phyloP scores from a whole-genome alignment of 805 yeast genomes.

The Candida ovalis region DNA sequence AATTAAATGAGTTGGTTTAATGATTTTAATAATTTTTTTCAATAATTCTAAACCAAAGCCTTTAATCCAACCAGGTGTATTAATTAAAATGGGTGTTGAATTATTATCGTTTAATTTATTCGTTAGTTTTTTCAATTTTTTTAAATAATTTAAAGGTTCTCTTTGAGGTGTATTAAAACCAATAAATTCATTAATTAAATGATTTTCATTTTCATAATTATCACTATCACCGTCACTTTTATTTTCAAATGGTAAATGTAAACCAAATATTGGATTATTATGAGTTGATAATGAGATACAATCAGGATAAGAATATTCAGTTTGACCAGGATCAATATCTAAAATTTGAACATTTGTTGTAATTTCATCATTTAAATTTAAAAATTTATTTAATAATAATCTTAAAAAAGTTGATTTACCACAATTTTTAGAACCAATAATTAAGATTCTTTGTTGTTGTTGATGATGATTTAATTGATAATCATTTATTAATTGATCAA shows the following conservation, averaged over 20 bases:
- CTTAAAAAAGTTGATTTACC: slow-evolving; percentile 78
- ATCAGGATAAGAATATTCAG: slow-evolving; percentile 73
- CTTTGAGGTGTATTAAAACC: slow-evolving; percentile 71
- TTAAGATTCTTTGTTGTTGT: slow-evolving; percentile 29
- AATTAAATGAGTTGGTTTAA: slow-evolving; percentile 55
- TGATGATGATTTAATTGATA: background rate
- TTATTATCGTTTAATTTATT: slow-evolving; percentile 24
- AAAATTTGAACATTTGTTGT: slow-evolving; percentile 41
- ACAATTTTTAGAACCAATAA: slow-evolving; percentile 67
- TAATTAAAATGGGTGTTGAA: slow-evolving; percentile 46
- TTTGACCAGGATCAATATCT: slow-evolving; percentile 89
- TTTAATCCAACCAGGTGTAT: slow-evolving; percentile 89
- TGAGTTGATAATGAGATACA: slow-evolving; percentile 52
- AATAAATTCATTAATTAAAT: slow-evolving; percentile 35
- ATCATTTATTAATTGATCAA: slow-evolving; percentile 15
- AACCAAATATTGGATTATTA: slow-evolving; percentile 36
- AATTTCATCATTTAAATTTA: slow-evolving; percentile 21
- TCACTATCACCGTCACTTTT: slow-evolving; percentile 31
- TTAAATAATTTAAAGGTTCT: slow-evolving; percentile 54
- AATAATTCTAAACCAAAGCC: slow-evolving; percentile 76
- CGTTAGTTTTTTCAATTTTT: slow-evolving; percentile 39
- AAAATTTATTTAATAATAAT: slow-evolving; percentile 46
- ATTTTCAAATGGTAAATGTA: slow-evolving; percentile 30
- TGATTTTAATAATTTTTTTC: slow-evolving; percentile 38
- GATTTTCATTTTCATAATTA: no score